Conservation (phyloP, 108 stramenopile genomes). For the Nitzschia sp. region DNA sequence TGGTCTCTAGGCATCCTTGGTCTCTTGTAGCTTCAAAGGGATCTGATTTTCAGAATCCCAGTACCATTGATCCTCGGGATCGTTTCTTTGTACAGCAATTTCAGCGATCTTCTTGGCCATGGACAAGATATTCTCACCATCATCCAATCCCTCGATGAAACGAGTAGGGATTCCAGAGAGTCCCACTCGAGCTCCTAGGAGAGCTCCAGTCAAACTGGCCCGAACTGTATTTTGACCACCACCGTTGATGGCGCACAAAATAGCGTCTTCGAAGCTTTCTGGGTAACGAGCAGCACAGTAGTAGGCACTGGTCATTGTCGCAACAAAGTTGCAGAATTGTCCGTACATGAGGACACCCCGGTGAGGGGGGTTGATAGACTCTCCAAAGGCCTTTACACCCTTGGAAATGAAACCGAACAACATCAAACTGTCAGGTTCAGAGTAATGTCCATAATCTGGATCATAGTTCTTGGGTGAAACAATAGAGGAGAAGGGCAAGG, state of each 20-base stretch:
- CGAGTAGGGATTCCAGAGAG: slow-evolving; percentile 11
- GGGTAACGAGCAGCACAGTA: slow-evolving; percentile 17
- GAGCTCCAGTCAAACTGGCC: slow-evolving; percentile 14
- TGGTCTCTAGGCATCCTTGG: no score
- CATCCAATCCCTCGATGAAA: slow-evolving; percentile 15
- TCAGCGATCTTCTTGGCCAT: slow-evolving; percentile 11
- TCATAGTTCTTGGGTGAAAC: slow-evolving; percentile 3
- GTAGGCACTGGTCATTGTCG: slow-evolving; percentile 13
- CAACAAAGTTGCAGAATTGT: slow-evolving; percentile 21
- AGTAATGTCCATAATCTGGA: slow-evolving; percentile 14
- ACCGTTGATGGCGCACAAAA: slow-evolving; percentile 20
- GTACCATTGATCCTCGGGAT: slow-evolving; percentile 8
- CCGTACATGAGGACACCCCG: slow-evolving; percentile 20
- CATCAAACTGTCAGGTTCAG: slow-evolving; percentile 16
- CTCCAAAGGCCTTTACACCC: slow-evolving; percentile 7
- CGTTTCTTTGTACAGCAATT: not conserved
- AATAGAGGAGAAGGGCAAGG: slow-evolving; percentile 20
- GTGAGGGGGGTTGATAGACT: slow-evolving; percentile 7
- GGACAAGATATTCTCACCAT: slow-evolving; percentile 1
- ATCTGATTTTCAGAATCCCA: slow-evolving; percentile 4
- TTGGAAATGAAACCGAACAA: slow-evolving; percentile 18
- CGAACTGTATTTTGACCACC: slow-evolving; percentile 23
- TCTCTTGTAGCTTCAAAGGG: no score
- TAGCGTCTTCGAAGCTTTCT: slow-evolving; percentile 18
- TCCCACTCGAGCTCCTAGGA: slow-evolving; percentile 13